Conservation (phyloP, 805 yeast species). For the Yarrowia alimentaria region DNA sequence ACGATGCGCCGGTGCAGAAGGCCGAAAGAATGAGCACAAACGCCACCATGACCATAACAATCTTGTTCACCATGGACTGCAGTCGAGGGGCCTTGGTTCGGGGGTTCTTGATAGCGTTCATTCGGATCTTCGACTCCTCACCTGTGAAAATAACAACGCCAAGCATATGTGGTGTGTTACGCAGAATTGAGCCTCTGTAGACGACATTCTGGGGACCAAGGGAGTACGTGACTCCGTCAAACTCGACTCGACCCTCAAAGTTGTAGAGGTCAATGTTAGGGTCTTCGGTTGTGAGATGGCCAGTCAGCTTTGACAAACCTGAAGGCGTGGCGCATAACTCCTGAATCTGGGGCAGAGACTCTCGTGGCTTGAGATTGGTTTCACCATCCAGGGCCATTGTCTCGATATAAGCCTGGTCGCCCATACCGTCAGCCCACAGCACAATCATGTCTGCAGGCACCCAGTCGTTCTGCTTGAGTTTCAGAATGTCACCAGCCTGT, state of each 20-base stretch:
- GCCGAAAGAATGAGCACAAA: conserved; percentile 73
- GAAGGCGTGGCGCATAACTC: conserved; percentile 50
- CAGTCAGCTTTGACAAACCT: conserved; percentile 41
- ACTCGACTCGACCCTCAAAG: conserved; percentile 65
- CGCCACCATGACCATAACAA: conserved; percentile 82
- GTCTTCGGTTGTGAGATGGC: conserved; percentile 71
- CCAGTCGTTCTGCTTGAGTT: conserved; percentile 78
- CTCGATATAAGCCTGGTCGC: conserved; percentile 69
- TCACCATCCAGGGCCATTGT: conserved; percentile 99
- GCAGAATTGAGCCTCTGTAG: conserved; percentile 83
- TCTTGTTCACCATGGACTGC: conserved; percentile 75
- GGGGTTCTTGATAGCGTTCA: conserved; percentile 89
- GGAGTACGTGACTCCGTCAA: conserved; percentile 50
- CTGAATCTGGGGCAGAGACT: conserved; percentile 64
- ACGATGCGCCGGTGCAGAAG: conserved; percentile 78
- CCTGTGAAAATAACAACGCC: conserved; percentile 90
- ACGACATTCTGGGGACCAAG: conserved; percentile 78
- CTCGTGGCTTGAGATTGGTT: conserved; percentile 77
- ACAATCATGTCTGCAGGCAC: conserved; percentile 88
- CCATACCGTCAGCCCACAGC: conserved; percentile 59
- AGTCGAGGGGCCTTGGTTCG: conserved; percentile 91
- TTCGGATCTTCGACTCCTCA: conserved; percentile 90
- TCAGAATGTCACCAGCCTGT: conserved; percentile 82
- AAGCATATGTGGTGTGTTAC: conserved; percentile 72
- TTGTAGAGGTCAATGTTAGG: conserved; percentile 90